Base-by-base conservation (phyloP, 768 basidiomycete species). In the Sporobolomyces pararoseus region DNA sequence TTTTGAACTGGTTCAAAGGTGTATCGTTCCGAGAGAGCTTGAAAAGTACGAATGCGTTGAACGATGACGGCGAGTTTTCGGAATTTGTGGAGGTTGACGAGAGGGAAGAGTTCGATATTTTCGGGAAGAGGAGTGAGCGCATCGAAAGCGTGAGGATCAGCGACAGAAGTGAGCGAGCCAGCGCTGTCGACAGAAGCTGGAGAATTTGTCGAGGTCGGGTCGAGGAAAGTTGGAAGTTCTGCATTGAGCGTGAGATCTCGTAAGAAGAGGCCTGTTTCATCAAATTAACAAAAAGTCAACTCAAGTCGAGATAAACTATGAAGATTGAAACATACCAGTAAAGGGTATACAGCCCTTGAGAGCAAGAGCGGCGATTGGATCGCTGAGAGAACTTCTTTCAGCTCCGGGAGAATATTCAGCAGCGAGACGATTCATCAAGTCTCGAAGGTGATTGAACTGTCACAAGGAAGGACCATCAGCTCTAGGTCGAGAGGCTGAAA, bases 71-170 rank as follows among this genome's bases (percentile, higher is more conserved):
- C 76, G 35, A 71, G 60, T 13, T 64, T 27, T n/a, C 76, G 76
- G 42, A 69, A 70, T 61, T 77, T 77, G 74, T 78, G 75, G 10
- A 78, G 64, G 68, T 78, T 78, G 57, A 78, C 69, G 44, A 78
- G 70, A 2, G 77, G 76, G 2, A 50, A 50, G 21, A 77, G 60
- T 17, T 44, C 35, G 37, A 55, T 3, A 14, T 5, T n/a, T 0
- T 49, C 44, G 4, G 76, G 74, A 7, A 76, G 68, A 1, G 68
- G 63, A 1, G 71, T 60, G 21, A 75, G 63, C 0, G 42, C 9
- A 2, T 31, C 61, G 61, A 76, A 75, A 0, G 71, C 64, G 13
- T 39, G 7, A 5, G 76, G 75, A n/a, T 71, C 50, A 4, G 63
- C 58, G 63, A 74, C 35, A 7, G 42, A 49, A 13, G 29, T 13